Conservation (phyloP, 2,329 filamentous ascomycete species). For the Hypoxylon sp. region DNA sequence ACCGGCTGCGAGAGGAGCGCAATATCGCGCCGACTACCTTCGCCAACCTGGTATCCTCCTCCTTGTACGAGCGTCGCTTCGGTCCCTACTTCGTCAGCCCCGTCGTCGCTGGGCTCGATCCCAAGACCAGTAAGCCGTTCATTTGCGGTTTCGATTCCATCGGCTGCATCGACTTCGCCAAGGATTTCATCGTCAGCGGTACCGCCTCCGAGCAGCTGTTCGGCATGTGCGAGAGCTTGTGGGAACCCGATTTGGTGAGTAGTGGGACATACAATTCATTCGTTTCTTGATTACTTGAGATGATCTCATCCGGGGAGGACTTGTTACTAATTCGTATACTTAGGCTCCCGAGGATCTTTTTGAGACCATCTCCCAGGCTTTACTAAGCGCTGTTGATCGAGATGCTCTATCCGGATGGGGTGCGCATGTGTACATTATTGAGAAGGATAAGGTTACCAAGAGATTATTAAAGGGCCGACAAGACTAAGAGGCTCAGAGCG, state of each 20-base stretch:
- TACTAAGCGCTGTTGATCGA: conserved; percentile 95
- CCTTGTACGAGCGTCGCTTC: conserved; percentile 95
- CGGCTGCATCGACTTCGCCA: conserved; percentile 99
- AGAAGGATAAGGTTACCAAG: conserved; percentile 99
- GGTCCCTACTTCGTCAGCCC: conserved; percentile 97
- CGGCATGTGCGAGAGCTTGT: conserved; percentile 97
- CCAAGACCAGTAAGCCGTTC: conserved; percentile 93
- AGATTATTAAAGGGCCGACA: conserved; percentile 97
- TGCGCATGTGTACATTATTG: conserved; percentile 98
- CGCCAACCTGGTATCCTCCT: conserved; percentile 92
- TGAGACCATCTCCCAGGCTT: conserved; percentile 96
- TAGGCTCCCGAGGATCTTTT: conserved; percentile 94
- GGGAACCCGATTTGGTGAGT: conserved; percentile 95
- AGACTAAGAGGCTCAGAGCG: conserved; percentile 71
- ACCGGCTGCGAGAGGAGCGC: conserved; percentile 97
- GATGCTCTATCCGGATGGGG: conserved; percentile 98
- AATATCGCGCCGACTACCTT: conserved; percentile 95
- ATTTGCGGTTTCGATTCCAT: conserved; percentile 99
- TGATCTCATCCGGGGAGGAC: neutral
- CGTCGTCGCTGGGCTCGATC: conserved; percentile 94
- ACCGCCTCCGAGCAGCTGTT: conserved; percentile 98
- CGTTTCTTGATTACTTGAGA: neutral
- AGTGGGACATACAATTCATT: neutral
- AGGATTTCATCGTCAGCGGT: conserved; percentile 98
- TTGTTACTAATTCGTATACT: conserved; percentile 11